A percentile compares a stretch with the other conserved stretches of the same genome.
Evolutionary conservation across 192 early-diverging fungal genomes (phyloP).

Genomic region (Linnemannia elongata): DNA sequence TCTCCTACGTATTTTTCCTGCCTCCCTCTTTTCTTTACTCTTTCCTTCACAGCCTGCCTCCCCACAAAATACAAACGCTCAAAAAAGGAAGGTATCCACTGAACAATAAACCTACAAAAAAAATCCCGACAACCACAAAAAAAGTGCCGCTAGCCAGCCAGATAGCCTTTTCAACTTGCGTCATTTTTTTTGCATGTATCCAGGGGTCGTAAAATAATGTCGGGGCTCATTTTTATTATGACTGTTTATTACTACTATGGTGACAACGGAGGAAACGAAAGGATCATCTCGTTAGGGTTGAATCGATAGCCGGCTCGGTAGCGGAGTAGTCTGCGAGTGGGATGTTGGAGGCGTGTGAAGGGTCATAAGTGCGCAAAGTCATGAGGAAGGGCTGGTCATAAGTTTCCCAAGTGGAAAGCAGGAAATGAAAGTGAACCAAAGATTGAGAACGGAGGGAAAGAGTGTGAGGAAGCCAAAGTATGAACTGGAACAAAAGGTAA

Average conservation of each 20-base stretch:
- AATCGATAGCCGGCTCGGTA: conserved; percentile 1
- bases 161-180: neutral
- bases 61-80: neutral
- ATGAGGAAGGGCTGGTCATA: neutral
- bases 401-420: neutral
- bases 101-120: neutral
- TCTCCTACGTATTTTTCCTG: neutral
- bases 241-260: neutral
- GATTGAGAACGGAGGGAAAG: neutral
- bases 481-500: too few species aligned
- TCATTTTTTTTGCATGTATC: neutral
- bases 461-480: too few species aligned
- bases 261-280: neutral
- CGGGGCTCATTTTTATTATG: neutral
- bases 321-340: neutral
- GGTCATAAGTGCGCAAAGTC: neutral
- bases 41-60: neutral
- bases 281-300: neutral
- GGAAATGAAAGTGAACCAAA: neutral
- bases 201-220: neutral
- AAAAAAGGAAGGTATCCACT: neutral
- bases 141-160: neutral
- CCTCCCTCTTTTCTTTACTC: neutral
- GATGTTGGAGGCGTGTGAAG: neutral
- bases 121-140: too few species aligned